Percentiles rank a stretch among this genome's conserved stretches.
These are phyloP conservation scores for Somion occarium DNA, from an alignment of 1,284 basidiomycete species.

Conservation along the genomic window DNA sequence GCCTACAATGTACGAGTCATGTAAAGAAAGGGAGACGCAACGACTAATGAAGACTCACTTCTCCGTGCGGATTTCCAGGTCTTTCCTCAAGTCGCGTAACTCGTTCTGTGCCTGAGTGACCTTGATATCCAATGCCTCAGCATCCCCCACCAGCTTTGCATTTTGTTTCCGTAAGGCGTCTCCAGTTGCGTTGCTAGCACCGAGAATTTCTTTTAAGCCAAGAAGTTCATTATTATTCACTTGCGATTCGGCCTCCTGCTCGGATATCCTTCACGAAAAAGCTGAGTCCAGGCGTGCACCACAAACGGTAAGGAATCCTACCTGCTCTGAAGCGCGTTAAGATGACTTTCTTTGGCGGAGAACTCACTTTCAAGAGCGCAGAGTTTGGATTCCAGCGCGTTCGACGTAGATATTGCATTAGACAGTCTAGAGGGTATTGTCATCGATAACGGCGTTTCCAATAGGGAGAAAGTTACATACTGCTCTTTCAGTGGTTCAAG, in stretches of 20 bases:
- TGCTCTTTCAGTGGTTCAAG: neutral
- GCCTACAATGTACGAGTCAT: conserved; percentile 11
- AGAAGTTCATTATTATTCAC: neutral
- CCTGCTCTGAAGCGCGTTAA: neutral
- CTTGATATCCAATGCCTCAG: neutral
- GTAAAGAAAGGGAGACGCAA: neutral
- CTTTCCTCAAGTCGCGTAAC: conserved; percentile 1
- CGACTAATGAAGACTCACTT: conserved; percentile 15
- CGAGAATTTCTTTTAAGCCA: neutral
- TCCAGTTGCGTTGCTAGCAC: neutral
- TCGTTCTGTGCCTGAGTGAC: neutral
- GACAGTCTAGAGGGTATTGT: neutral
- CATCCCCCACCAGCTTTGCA: neutral
- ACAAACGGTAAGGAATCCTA: neutral
- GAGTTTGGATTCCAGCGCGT: neutral
- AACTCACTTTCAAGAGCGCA: neutral
- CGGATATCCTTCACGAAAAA: neutral
- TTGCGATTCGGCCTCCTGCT: neutral
- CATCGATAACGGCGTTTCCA: too few species aligned
- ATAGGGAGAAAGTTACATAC: neutral
- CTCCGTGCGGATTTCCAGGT: conserved; percentile 16
- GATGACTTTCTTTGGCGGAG: neutral
- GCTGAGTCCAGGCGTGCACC: neutral
- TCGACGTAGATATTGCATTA: neutral
- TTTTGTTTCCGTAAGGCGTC: neutral